These are phyloP conservation scores for Didymella keratinophila DNA, from an alignment of 2,329 filamentous ascomycete species.

Conservation along the genomic window DNA sequence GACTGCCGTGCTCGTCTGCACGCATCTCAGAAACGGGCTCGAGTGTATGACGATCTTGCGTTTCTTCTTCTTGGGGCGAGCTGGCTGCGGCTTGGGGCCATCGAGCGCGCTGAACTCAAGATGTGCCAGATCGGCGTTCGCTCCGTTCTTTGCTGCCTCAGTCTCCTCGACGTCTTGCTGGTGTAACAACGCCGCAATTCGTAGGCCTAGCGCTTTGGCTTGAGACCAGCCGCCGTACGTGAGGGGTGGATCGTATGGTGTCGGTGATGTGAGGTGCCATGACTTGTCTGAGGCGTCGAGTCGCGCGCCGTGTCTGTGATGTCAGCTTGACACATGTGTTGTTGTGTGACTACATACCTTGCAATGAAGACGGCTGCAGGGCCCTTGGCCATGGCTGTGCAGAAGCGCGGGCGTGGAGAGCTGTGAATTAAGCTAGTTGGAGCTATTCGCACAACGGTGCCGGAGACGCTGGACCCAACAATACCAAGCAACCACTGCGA, in stretches of 20 bases:
- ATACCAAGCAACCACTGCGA: slow-evolving; percentile 1
- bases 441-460: slow-evolving; percentile 13
- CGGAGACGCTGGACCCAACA: slow-evolving; percentile 6
- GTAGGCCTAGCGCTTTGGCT: slow-evolving; percentile 78
- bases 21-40: slow-evolving; percentile 91
- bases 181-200: slow-evolving; percentile 77
- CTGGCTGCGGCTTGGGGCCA: slow-evolving; percentile 20
- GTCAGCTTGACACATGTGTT: slow-evolving; percentile 24
- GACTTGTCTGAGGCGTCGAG: slow-evolving; percentile 93
- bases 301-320: slow-evolving; percentile 81
- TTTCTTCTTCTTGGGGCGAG: slow-evolving; percentile 63
- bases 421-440: slow-evolving; percentile 17
- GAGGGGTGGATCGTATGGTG: slow-evolving; percentile 93
- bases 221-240: slow-evolving; percentile 96
- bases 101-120: slow-evolving; percentile 35
- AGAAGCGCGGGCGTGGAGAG: slow-evolving; percentile 13
- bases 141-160: slow-evolving; percentile 33
- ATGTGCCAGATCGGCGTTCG: slow-evolving; percentile 30
- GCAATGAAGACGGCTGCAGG: slow-evolving; percentile 60
- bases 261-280: slow-evolving; percentile 92
- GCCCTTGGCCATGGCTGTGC: slow-evolving; percentile 52
- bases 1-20: slow-evolving; percentile 90
- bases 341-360: slow-evolving; percentile 47
- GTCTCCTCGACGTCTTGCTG: slow-evolving; percentile 58
- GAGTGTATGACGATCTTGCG: slow-evolving; percentile 87